These are phyloP conservation scores for Tricholoma furcatifolium DNA, from an alignment of 768 basidiomycete species.

Conservation along the genomic window DNA sequence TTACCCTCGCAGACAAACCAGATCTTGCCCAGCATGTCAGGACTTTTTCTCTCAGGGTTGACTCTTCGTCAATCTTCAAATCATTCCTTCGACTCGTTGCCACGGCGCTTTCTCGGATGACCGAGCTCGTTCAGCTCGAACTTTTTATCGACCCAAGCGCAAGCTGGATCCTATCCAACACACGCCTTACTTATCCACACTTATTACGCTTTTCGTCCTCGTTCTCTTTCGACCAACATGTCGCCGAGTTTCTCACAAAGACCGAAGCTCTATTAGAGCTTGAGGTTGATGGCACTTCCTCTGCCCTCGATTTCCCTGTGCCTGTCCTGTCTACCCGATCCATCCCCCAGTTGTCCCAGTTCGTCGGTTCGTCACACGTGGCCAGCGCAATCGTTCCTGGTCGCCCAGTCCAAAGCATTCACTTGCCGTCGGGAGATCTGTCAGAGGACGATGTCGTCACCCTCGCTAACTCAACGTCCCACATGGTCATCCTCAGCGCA, in stretches of 20 bases:
- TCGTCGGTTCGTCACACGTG: conserved; percentile 58
- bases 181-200: conserved; percentile 36
- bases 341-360: conserved; percentile 49
- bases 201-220: conserved; percentile 59
- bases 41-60: conserved; percentile 55
- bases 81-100: conserved; percentile 50
- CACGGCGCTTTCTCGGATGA: conserved; percentile 58
- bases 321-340: conserved; percentile 37
- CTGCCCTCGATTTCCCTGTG: conserved; percentile 24
- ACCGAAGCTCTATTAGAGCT: conserved; percentile 56
- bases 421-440: conserved; percentile 60
- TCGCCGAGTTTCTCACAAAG: conserved; percentile 57
- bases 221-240: conserved; percentile 57
- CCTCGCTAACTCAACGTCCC: conserved; percentile 49
- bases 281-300: conserved; percentile 45
- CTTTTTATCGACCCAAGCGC: conserved; percentile 50
- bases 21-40: conserved; percentile 61
- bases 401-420: conserved; percentile 62
- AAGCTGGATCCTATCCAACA: conserved; percentile 52
- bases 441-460: conserved; percentile 52
- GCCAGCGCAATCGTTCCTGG: conserved; percentile 61
- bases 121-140: conserved; percentile 54
- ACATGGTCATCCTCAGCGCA: conserved; percentile 55
- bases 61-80: conserved; percentile 39
- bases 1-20: conserved; percentile 57